Evolutionary conservation across 192 early-diverging fungal species (phyloP).

Genomic region (Diversispora eburnea): DNA sequence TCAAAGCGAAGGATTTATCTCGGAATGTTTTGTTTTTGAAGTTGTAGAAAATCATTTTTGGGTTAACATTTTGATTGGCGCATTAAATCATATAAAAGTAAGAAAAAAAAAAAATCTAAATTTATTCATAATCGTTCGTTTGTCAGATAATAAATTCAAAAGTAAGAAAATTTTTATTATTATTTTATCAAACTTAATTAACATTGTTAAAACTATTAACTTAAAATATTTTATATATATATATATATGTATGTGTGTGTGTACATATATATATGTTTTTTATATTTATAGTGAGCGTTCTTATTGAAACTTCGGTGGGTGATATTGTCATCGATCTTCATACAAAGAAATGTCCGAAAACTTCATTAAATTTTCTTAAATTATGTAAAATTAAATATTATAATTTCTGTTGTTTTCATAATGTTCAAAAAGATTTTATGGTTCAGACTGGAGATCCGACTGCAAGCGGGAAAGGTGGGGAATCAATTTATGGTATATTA

Average conservation of each 20-base stretch:
- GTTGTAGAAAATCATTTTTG: too few relatives aligned
- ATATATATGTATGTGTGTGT: neutral
- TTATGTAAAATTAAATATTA: constrained; percentile 88
- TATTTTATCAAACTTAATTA: too few relatives aligned
- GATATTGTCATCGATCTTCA: constrained; percentile 88
- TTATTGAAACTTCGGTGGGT: constrained; percentile 86
- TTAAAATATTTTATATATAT: too few relatives aligned
- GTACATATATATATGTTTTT: neutral
- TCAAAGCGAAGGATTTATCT: neutral
- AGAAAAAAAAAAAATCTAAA: too few relatives aligned
- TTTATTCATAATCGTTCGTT: too few relatives aligned
- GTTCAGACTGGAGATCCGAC: constrained; percentile 73
- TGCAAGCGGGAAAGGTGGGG: constrained; percentile 67
- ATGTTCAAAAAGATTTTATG: constrained; percentile 78
- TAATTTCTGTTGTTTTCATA: constrained; percentile 79
- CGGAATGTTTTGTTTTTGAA: neutral
- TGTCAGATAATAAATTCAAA: too few relatives aligned
- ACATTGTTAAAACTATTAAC: too few relatives aligned
- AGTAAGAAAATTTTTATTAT: too few relatives aligned
- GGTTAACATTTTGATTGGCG: too few relatives aligned
- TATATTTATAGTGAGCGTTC: constrained; percentile 50
- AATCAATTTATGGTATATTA: constrained; percentile 66
- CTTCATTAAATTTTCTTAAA: constrained; percentile 79
- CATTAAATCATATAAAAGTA: too few relatives aligned
- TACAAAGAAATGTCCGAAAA: constrained; percentile 62